These are phyloP conservation scores for Kockiozyma suomiensis DNA, from an alignment of 805 yeast species.

Conservation along the genomic window DNA sequence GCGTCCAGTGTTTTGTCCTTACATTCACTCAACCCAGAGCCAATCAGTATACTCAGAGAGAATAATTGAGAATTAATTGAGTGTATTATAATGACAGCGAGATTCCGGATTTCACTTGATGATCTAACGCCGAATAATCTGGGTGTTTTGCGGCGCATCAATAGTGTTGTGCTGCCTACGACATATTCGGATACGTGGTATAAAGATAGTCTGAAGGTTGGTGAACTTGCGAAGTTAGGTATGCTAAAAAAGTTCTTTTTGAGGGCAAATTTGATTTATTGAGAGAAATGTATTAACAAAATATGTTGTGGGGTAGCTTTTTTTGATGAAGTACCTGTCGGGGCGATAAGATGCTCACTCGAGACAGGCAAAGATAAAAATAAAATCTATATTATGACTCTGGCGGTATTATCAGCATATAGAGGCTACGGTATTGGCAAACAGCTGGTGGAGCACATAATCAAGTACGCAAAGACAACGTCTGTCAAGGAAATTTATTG, in stretches of 20 bases:
- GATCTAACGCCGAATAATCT: slow-evolving; percentile 46
- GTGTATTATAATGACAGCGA: too few relatives aligned
- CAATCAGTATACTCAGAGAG: too few relatives aligned
- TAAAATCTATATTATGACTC: slow-evolving; percentile 62
- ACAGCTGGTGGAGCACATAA: slow-evolving; percentile 58
- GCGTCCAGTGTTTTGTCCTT: too few relatives aligned
- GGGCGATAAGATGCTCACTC: slow-evolving; percentile 61
- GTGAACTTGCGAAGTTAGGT: slow-evolving; percentile 57
- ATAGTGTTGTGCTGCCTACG: slow-evolving; percentile 55
- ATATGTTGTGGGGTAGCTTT: slow-evolving; percentile 47
- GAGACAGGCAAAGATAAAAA: slow-evolving; percentile 36
- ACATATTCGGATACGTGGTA: slow-evolving; percentile 58
- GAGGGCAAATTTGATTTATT: not conserved
- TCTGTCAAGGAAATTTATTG: slow-evolving; percentile 56
- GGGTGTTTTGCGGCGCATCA: slow-evolving; percentile 61
- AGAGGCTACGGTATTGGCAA: slow-evolving; percentile 63
- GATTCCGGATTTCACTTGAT: slow-evolving; percentile 19
- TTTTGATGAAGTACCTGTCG: slow-evolving; percentile 79
- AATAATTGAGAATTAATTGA: too few relatives aligned
- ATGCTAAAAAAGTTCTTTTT: slow-evolving; percentile 4
- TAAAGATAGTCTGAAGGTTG: slow-evolving; percentile 49
- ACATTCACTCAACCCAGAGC: too few relatives aligned
- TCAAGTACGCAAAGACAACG: slow-evolving; percentile 56
- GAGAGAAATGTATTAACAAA: not conserved
- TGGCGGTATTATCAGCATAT: slow-evolving; percentile 70